These are phyloP conservation scores for Tetratostichococcus sp. DNA, from an alignment of 139 green algal species.

Conservation along the genomic window DNA sequence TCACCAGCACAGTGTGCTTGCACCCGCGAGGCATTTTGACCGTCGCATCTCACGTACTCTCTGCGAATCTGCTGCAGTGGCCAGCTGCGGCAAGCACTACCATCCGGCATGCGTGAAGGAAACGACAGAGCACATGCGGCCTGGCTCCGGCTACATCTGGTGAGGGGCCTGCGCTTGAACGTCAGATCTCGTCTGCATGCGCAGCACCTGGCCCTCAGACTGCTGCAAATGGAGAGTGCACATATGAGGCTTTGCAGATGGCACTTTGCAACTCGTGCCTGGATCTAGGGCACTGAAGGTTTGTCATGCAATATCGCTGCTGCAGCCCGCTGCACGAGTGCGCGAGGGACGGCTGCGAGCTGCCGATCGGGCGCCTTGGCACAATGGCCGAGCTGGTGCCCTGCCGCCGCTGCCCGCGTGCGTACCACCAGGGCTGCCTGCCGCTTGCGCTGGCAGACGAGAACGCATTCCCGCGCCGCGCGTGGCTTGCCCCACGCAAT, in stretches of 20 bases:
- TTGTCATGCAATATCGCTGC: neutral
- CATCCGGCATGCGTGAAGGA: slow-evolving; percentile 32
- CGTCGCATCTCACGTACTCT: no score
- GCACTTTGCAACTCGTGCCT: no score
- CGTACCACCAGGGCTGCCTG: slow-evolving; percentile 50
- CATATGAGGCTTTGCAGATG: no score
- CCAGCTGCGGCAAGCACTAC: slow-evolving; percentile 47
- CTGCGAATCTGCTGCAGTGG: slow-evolving; percentile 12
- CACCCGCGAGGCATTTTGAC: no score
- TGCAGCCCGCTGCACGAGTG: slow-evolving; percentile 34
- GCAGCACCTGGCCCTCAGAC: no score
- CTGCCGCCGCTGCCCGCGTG: slow-evolving; percentile 47
- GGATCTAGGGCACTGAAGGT: no score
- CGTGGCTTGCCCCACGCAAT: slow-evolving; percentile 15
- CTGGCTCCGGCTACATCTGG: slow-evolving; percentile 12
- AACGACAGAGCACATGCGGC: neutral
- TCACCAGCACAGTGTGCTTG: no score
- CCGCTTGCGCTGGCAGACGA: slow-evolving; percentile 6
- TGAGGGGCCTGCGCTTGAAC: slow-evolving; percentile 7
- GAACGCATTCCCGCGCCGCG: neutral
- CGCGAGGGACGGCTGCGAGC: neutral
- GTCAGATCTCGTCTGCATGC: no score
- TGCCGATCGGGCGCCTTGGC: neutral
- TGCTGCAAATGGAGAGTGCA: no score
- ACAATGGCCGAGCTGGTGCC: slow-evolving; percentile 30